Base-by-base conservation (phyloP, 1,139 yeast genomes). In the Pichia sorboxylosa region DNA sequence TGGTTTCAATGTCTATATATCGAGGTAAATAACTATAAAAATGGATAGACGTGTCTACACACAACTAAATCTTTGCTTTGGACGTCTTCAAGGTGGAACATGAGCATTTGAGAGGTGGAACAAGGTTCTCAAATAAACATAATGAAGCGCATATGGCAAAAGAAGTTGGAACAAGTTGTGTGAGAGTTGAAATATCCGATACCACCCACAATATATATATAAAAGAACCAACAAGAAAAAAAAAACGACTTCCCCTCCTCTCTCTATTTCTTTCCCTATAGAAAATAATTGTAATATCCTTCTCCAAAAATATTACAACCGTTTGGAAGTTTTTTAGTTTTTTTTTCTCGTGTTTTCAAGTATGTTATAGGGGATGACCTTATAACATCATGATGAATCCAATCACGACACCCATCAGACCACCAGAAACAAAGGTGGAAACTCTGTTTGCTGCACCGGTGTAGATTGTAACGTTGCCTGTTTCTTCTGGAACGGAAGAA, bases 201-300 rank as follows among this genome's bases (percentile, higher is more conserved):
- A 8, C 22, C 8, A 11, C 22, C 8, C 11, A 11, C 8, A 19
- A 19, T 19, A 11, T 19, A 11, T 2, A 8, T 19, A 11, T 19
- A 19, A 8, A 19, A 19, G 11, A 19, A 19, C 8, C 8, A 19
- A 19, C 4, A 19, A 26, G 15, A 25, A 31, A 17, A 26, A 25
- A 26, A 30, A 13, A 6, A 15, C 28, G 28, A 31, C 34, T 32
- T 29, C 31, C 38, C 37, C 32, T 36, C 32, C 36, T 32, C 41
- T 40, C 36, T 38, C 34, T 34, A 27, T 31, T 33, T 28, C 30
- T 35, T 33, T 29, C 40, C 37, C 38, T 23, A 26, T 20, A 23
- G 24, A 17, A 27, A 18, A 27, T 27, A 27, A 29, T 24, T 18
- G 15, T 28, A 31, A 35, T 27, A 32, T 24, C 31, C 31, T 27